phyloP scores from a whole-genome alignment of 768 basidiomycete species.

The Zangia roseola region DNA sequence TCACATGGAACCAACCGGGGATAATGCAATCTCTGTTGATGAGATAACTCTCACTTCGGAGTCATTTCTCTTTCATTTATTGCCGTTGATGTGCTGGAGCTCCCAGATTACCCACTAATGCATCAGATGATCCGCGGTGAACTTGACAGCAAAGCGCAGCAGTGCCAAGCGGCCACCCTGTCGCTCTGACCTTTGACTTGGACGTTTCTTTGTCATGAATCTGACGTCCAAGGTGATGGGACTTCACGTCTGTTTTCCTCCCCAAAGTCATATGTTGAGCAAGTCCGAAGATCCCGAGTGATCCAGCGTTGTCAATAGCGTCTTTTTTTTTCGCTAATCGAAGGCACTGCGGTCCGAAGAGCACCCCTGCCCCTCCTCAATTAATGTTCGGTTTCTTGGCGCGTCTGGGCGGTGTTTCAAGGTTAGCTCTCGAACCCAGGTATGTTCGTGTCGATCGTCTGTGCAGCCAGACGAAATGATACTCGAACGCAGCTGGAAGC shows the following conservation, averaged over 20 bases:
- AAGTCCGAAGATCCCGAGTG: not conserved
- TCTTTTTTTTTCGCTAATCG: not conserved
- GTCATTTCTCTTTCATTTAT: not conserved
- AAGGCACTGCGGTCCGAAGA: not conserved
- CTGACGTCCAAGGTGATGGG: too few species aligned
- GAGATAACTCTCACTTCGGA: not conserved
- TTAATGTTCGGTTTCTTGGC: not conserved
- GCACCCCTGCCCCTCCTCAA: not conserved
- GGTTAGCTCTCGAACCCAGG: not conserved
- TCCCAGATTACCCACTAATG: not conserved
- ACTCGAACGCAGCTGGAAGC: not conserved
- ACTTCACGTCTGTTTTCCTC: too few species aligned
- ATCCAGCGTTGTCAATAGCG: not conserved
- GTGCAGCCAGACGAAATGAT: not conserved
- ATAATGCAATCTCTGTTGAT: not conserved
- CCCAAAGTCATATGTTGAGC: too few species aligned
- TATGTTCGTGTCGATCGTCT: conserved; percentile 10
- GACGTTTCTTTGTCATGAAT: not conserved
- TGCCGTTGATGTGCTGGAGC: not conserved
- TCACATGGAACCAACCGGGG: not conserved
- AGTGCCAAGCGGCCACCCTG: too few species aligned
- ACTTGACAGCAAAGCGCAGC: too few species aligned
- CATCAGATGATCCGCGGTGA: too few species aligned
- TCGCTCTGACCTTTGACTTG: not conserved
- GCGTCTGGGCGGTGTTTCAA: conserved; percentile 9